Percentiles rank a stretch among this genome's conserved stretches.
phyloP scores from a whole-genome alignment of 768 basidiomycete species.

The Baorangia bicolor region DNA sequence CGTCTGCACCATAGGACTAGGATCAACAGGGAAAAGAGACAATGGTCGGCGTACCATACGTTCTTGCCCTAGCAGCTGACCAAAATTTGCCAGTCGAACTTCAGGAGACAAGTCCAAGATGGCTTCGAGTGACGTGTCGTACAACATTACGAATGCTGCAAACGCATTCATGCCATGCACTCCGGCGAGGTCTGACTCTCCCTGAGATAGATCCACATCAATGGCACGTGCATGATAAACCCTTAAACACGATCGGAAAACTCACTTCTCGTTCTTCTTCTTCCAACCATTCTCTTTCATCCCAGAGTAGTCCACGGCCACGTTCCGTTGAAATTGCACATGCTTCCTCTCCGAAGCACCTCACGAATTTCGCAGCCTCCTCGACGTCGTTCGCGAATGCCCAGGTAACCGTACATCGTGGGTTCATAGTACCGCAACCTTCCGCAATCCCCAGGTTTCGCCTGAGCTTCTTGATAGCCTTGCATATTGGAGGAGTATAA shows the following conservation, averaged over 20 bases:
- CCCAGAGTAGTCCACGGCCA: slow-evolving; percentile 49
- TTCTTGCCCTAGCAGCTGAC: slow-evolving; percentile 45
- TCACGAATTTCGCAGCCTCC: slow-evolving; percentile 54
- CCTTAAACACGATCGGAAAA: slow-evolving; percentile 11
- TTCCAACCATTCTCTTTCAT: slow-evolving; percentile 60
- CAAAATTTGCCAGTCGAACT: slow-evolving; percentile 46
- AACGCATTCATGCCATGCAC: slow-evolving; percentile 69
- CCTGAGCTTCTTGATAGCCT: slow-evolving; percentile 66
- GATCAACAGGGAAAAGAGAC: slow-evolving; percentile 1
- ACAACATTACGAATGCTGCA: slow-evolving; percentile 63
- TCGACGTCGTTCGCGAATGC: slow-evolving; percentile 62
- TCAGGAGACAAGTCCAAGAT: slow-evolving; percentile 54
- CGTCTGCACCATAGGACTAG: slow-evolving; percentile 24
- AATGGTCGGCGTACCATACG: slow-evolving; percentile 47
- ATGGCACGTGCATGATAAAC: slow-evolving; percentile 10
- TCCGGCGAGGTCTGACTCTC: slow-evolving; percentile 56
- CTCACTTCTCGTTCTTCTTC: slow-evolving; percentile 52
- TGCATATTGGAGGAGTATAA: slow-evolving; percentile 66
- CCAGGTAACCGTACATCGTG: slow-evolving; percentile 43
- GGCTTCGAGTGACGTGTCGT: slow-evolving; percentile 49
- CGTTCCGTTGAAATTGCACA: slow-evolving; percentile 42
- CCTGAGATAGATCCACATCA: slow-evolving; percentile 38
- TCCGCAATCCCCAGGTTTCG: slow-evolving; percentile 63
- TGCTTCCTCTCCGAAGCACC: slow-evolving; percentile 60
- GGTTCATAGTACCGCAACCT: slow-evolving; percentile 52